Evolutionary conservation across 1,284 basidiomycete species (phyloP), one percentile per base, ranked within the genome.

Genomic region (Rhodotorula sp.): DNA sequence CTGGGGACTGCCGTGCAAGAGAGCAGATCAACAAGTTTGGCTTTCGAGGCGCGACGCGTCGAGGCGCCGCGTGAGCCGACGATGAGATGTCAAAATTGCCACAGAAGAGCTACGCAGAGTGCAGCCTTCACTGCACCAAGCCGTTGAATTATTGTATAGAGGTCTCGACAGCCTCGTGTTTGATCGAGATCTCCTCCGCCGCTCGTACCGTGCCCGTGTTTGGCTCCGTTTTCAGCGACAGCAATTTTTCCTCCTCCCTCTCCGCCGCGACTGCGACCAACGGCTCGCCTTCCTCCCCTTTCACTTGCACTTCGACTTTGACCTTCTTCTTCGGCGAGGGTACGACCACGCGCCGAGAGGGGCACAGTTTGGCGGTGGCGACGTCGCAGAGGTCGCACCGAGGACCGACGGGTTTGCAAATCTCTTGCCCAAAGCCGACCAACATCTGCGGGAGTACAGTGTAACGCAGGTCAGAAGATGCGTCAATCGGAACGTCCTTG

Each of bases 391-490:
- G 77, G 72, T 90, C 89, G 78, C 95, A 98, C 48, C 88, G 85
- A 0, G 95, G 93, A 0, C 87, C 86, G 14, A 92, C 85, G 3
- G 95, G 92, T 1, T 89, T 82, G 75, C 95, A 98, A 4, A 97
- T 85, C 1, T 85, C 86, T 88, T 91, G 95, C 20, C 94, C 94
- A 75, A 96, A 95, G 0, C 94, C 93, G 12, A 96, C 94, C 6
- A 97, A 84, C 81, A 93, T 81, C 63, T 89, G 89, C 46, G 30
- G 6, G 20, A n/a, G 24, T 42, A 26, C 17, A 37, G 33, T 22
- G 33, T 1, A 48, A 45, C 44, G 45, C 8, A 22, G 49, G 7
- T 15, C 1, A n/a, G 12, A 17, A 46, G n/a, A n/a, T n/a, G n/a
- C n/a, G n/a, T n/a, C n/a, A n/a, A 29, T 3, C 29, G 14, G 10